phyloP scores from a whole-genome alignment of 345 rosid species.

The Isatis tinctoria region DNA sequence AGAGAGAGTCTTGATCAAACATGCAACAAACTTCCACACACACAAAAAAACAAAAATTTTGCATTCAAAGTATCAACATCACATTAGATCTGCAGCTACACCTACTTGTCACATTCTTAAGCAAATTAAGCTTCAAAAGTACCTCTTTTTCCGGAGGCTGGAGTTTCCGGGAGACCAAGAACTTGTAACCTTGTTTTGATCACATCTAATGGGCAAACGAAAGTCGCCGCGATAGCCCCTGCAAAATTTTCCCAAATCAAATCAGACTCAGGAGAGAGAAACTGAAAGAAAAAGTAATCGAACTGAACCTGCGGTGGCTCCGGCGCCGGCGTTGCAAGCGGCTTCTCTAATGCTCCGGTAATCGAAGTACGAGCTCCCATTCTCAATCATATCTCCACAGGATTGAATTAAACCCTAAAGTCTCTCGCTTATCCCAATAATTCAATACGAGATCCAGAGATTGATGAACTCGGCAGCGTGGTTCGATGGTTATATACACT shows the following conservation, averaged over 20 bases:
- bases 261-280: not conserved
- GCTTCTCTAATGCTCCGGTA: constrained; percentile 40
- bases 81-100: not conserved
- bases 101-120: not conserved
- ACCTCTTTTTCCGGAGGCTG: constrained; percentile 60
- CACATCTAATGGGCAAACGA: constrained; percentile 94
- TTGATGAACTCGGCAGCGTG: not conserved
- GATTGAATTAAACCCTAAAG: not conserved
- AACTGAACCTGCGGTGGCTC: constrained; percentile 82
- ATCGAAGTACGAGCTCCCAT: constrained; percentile 34
- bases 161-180: constrained; percentile 64
- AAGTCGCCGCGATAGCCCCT: constrained; percentile 96
- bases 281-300: not conserved
- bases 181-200: constrained; percentile 95
- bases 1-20: not conserved
- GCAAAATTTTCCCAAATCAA: constrained; percentile 5
- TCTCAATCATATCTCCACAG: constrained; percentile 41
- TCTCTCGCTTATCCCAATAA: constrained; percentile 5
- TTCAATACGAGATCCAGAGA: constrained; percentile 4
- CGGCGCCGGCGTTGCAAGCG: constrained; percentile 62
- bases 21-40: not conserved
- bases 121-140: constrained; percentile 11
- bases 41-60: not conserved
- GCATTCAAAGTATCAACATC: not conserved
- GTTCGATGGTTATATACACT: constrained; percentile 4